Percentiles rank a stretch among this genome's conserved stretches.
Conservation (phyloP, 2,329 filamentous ascomycete genomes). For the Teratosphaeriaceae sp. region DNA sequence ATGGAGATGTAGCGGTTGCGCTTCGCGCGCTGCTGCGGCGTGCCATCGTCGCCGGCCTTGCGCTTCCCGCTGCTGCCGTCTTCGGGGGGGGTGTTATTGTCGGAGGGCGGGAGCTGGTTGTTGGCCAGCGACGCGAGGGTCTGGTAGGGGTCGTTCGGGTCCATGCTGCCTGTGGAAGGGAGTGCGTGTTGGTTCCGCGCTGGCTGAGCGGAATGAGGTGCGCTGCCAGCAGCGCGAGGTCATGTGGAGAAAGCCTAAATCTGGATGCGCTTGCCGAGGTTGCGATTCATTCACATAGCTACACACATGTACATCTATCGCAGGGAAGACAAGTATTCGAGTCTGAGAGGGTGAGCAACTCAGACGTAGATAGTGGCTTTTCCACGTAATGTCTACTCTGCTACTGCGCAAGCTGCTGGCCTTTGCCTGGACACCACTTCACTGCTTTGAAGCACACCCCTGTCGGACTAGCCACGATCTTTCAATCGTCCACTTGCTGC, state of each 20-base stretch:
- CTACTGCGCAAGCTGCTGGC: too few relatives aligned
- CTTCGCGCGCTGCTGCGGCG: conserved; percentile 48
- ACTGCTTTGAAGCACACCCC: too few relatives aligned
- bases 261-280: too few relatives aligned
- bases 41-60: conserved; percentile 38
- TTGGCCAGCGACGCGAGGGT: conserved; percentile 5
- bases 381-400: too few relatives aligned
- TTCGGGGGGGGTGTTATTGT: conserved; percentile 3
- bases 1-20: conserved; percentile 63
- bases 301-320: too few relatives aligned
- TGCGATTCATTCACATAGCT: too few relatives aligned
- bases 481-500: too few relatives aligned
- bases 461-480: too few relatives aligned
- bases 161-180: neutral
- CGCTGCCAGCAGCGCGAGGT: neutral
- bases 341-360: too few relatives aligned
- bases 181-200: neutral
- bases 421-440: too few relatives aligned
- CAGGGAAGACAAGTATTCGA: too few relatives aligned
- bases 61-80: conserved; percentile 30
- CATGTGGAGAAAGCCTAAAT: neutral
- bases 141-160: conserved; percentile 1
- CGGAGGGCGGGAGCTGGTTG: conserved; percentile 12
- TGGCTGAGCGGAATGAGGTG: neutral
- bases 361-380: too few relatives aligned